Evolutionary conservation across 73 alveolate genomes (phyloP), one percentile per base, ranked within the genome.

Genomic region (Paramecium octaurelia): DNA sequence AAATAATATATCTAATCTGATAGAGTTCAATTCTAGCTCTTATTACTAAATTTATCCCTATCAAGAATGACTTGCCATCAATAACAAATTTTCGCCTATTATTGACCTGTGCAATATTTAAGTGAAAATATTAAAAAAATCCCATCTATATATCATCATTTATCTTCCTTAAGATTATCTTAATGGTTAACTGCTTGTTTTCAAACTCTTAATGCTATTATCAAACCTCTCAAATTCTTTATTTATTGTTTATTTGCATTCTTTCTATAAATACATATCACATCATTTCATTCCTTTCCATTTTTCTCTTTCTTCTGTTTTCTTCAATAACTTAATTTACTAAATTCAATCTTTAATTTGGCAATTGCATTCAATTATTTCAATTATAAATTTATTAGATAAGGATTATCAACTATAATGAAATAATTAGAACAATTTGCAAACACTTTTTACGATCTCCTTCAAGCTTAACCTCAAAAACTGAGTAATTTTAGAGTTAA

Each of bases 31-130:
- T 96, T 93, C 98, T 94, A 11, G 97, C 86, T 24, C 95, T 86
- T 16, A 40, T 40, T 7, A 40, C 16, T 40, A 40, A 40, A 40
- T 40, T 92, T 92, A 46, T 93, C 73, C 75, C 96, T 93, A 94
- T 98, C 99, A 36, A 98, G 71, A 89, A 96, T 96, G 98, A 96
- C 83, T 98, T 96, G 88, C 97, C 97, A 31, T 99, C 99, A 46
- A 99, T 99, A 1, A 99, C 99, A 93, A 97, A 98, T 85, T 99
- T 95, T 23, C 99, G 99, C 21, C 99, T 99, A 35, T 97, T 96
- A 68, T 97, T 95, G 31, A 99, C 96, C 88, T 98, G 98, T 77
- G 97, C 99, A 20, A 98, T 98, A 95, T 92, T 92, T 90, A 20
- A 31, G 18, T 14, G n/a, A 31, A 31, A 18, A 34, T 14, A 23